phyloP scores from a whole-genome alignment of 208 protist species.

The Leishmania turanica region DNA sequence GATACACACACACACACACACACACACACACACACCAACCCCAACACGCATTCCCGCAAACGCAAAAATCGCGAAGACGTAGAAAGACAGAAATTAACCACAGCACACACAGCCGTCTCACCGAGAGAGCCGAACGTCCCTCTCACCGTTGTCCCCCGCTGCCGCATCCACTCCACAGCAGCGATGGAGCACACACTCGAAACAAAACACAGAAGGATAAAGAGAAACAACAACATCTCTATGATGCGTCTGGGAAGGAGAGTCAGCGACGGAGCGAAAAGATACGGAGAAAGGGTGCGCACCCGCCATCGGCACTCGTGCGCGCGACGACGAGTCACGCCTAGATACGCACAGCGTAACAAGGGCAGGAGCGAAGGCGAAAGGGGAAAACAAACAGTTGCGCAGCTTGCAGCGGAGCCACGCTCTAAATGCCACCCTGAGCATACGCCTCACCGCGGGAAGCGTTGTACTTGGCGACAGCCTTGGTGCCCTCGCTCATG shows the following conservation, averaged over 20 bases:
- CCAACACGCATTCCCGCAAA: neutral
- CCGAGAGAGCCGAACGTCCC: neutral
- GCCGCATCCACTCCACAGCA: neutral
- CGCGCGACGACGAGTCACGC: neutral
- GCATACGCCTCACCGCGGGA: constrained; percentile 79
- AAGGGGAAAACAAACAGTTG: neutral
- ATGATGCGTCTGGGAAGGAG: neutral
- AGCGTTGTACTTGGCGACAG: constrained; percentile 96
- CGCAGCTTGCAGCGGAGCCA: neutral
- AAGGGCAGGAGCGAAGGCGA: neutral
- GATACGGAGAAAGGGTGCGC: neutral
- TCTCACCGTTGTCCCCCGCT: neutral
- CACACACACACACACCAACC: neutral
- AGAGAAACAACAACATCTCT: neutral
- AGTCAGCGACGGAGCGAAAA: neutral
- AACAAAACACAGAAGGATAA: neutral
- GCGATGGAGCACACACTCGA: neutral
- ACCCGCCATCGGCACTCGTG: neutral
- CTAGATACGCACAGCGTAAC: neutral
- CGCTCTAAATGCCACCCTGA: constrained; percentile 54
- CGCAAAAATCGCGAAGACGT: neutral
- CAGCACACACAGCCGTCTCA: neutral
- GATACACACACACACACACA: neutral
- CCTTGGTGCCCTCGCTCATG: constrained; percentile 99
- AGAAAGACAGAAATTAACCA: neutral